Evolutionary conservation across 2,329 filamentous ascomycete species (phyloP).

Genomic region (Ascochyta koolunga): DNA sequence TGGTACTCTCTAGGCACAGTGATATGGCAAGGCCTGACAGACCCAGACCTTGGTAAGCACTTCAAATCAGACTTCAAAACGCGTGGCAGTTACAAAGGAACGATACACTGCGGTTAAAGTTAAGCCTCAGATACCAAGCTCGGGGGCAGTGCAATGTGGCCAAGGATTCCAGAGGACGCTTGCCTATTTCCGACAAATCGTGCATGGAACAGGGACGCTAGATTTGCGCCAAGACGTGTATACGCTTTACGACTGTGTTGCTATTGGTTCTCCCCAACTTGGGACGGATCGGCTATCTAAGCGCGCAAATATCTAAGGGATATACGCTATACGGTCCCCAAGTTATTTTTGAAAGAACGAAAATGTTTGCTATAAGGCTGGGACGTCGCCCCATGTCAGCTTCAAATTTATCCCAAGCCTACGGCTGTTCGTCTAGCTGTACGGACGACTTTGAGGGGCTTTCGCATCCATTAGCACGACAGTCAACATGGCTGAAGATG

Average conservation of each 20-base stretch:
- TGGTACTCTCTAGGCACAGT: no score
- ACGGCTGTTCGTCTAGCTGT: not conserved
- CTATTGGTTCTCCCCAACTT: no score
- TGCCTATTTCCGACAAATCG: not conserved
- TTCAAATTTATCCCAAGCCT: not conserved
- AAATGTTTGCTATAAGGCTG: not conserved
- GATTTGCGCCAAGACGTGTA: not conserved
- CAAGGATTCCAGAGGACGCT: not conserved
- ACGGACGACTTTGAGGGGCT: not conserved
- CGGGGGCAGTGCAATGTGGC: not conserved
- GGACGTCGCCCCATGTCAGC: not conserved
- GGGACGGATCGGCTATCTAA: no score
- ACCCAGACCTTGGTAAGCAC: no score
- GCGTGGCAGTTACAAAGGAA: not conserved
- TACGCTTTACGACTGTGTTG: constrained; percentile 7
- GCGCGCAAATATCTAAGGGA: not conserved
- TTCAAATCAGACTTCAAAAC: not conserved
- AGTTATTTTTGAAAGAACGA: not conserved
- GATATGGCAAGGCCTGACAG: not conserved
- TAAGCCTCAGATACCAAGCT: not conserved
- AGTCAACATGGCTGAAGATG: constrained; percentile 6
- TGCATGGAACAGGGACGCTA: not conserved
- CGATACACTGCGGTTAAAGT: no score
- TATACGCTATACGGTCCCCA: constrained; percentile 8
- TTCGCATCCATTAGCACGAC: not conserved